A percentile compares a stretch with the other conserved stretches of the same genome.
Evolutionary conservation across 2,329 filamentous ascomycete species (phyloP).

Genomic region (Hymenoscyphus occultus): DNA sequence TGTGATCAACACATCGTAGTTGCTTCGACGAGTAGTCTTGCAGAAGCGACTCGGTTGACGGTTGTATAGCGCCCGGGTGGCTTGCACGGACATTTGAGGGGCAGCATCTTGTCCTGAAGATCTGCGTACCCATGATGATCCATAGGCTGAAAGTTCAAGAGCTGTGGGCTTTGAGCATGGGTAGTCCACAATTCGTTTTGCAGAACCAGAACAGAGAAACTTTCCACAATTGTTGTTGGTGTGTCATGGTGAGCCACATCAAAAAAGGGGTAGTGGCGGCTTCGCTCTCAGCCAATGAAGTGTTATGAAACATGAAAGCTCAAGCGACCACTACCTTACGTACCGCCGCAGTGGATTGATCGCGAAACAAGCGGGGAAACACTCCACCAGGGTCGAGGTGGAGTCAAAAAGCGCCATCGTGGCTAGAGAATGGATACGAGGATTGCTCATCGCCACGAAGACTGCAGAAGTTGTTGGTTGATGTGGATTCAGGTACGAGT

Average conservation of each 20-base stretch:
- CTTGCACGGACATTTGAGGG: neutral
- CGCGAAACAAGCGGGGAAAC: neutral
- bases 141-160: neutral
- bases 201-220: neutral
- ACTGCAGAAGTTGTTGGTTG: no score
- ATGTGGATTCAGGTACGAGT: no score
- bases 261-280: neutral
- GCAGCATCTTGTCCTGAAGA: neutral
- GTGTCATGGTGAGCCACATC: neutral
- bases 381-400: no score
- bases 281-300: slow-evolving; percentile 7
- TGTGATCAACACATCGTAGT: neutral
- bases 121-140: neutral
- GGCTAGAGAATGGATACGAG: neutral
- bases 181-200: neutral
- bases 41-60: neutral
- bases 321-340: slow-evolving; percentile 6
- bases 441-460: no score
- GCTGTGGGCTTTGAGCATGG: neutral
- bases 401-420: no score
- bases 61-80: neutral
- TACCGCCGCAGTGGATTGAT: neutral
- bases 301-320: slow-evolving; percentile 8
- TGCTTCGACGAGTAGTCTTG: neutral
- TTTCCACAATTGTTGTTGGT: neutral